Conservation (phyloP, 257 asterid genomes). For the Cynanchum wilfordii region DNA sequence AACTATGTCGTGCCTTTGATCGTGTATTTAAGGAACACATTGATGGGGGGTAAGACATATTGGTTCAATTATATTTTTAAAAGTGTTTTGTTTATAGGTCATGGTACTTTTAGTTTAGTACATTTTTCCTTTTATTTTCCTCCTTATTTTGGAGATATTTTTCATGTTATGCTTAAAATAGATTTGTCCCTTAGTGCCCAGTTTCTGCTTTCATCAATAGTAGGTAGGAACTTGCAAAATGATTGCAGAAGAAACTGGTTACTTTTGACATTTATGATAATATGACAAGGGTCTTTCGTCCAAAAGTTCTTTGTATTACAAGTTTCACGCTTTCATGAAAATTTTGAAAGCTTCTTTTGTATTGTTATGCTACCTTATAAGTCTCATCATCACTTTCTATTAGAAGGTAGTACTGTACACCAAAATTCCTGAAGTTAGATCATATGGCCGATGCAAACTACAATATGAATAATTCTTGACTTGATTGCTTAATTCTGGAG, state of each 20-base stretch:
- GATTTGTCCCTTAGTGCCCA: neutral
- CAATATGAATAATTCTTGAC: neutral
- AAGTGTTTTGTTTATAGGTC: neutral
- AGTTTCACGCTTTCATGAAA: neutral
- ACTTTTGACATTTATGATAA: too few species aligned
- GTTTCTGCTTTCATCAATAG: neutral
- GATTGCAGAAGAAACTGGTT: neutral
- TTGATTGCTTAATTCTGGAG: neutral
- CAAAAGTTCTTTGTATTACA: neutral
- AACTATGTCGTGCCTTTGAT: slow-evolving; percentile 97
- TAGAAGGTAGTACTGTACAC: too few species aligned
- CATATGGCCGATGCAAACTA: neutral
- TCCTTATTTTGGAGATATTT: too few species aligned
- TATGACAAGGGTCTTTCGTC: neutral
- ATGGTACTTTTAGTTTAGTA: too few species aligned
- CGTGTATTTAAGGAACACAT: slow-evolving; percentile 79
- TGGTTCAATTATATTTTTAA: slow-evolving; percentile 12
- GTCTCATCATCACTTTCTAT: neutral
- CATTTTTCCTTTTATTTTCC: too few species aligned
- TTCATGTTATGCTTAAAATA: too few species aligned
- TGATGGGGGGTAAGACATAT: slow-evolving; percentile 82
- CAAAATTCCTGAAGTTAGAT: neutral
- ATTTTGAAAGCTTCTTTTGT: neutral
- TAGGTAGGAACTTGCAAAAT: neutral
- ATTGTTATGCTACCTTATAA: neutral